A percentile compares a stretch with the other conserved stretches of the same genome.
Conservation (phyloP, 1,284 basidiomycete species). For the Moesziomyces globuligerus region DNA sequence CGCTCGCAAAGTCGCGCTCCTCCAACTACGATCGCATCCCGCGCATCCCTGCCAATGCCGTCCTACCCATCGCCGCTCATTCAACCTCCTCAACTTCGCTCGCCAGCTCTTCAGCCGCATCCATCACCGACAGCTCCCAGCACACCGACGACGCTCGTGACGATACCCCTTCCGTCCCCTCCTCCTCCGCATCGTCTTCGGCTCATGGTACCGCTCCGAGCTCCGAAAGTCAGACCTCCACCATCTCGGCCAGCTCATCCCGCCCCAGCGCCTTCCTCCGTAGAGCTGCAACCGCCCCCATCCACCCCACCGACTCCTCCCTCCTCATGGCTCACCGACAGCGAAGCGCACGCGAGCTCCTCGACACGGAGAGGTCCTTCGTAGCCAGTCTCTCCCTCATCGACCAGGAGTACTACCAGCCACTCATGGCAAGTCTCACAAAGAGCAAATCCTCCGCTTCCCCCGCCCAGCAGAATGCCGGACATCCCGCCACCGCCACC, state of each 20-base stretch:
- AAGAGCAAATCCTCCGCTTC: conserved; percentile 70
- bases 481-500: conserved; percentile 71
- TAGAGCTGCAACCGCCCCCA: conserved; percentile 35
- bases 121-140: neutral
- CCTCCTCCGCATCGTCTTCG: conserved; percentile 25
- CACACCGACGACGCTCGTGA: conserved; percentile 4
- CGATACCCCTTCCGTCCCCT: conserved; percentile 6
- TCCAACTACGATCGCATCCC: conserved; percentile 33
- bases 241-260: conserved; percentile 31
- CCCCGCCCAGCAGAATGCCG: conserved; percentile 69
- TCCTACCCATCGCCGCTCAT: too few species aligned
- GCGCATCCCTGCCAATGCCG: conserved; percentile 6
- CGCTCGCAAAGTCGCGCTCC: conserved; percentile 19
- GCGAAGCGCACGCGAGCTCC: conserved; percentile 53
- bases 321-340: conserved; percentile 39
- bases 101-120: conserved; percentile 8
- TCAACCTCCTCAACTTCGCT: conserved; percentile 5
- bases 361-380: conserved; percentile 62
- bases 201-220: conserved; percentile 21
- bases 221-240: conserved; percentile 29
- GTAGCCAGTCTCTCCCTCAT: conserved; percentile 57
- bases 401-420: conserved; percentile 62
- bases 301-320: conserved; percentile 8
- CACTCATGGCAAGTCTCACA: conserved; percentile 43
- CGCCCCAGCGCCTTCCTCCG: conserved; percentile 38